Conservation (phyloP, 352 stramenopile species). For the Pythium scleroteichum region DNA sequence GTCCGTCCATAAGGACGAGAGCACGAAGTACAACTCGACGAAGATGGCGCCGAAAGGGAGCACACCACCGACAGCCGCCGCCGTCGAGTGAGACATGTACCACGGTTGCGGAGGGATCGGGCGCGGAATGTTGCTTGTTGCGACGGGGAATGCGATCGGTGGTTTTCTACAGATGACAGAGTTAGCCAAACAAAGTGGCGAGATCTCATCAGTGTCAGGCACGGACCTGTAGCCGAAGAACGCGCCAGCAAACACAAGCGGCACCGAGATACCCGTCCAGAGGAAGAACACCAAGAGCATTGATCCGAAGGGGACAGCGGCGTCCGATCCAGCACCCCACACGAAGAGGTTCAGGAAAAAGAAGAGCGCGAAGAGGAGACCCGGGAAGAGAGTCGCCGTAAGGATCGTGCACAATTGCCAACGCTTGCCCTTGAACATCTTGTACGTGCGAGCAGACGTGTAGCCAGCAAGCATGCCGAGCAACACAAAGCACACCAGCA, state of each 20-base stretch:
- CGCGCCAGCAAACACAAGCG: conserved; percentile 98
- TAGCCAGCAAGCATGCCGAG: conserved; percentile 97
- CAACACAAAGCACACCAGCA: conserved; percentile 97
- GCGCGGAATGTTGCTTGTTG: conserved; percentile 97
- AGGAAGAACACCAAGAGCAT: conserved; percentile 98
- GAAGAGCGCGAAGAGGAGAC: conserved; percentile 96
- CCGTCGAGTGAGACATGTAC: conserved; percentile 96
- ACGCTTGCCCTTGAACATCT: conserved; percentile 99
- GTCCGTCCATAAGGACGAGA: conserved; percentile 98
- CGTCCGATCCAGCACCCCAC: conserved; percentile 91
- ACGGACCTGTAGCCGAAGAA: conserved; percentile 98
- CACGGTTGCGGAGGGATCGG: conserved; percentile 98
- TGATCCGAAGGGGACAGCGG: conserved; percentile 95
- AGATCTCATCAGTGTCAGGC: no score
- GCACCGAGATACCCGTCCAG: conserved; percentile 99
- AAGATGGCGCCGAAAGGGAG: conserved; percentile 99
- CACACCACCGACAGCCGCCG: conserved; percentile 95
- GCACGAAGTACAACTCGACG: conserved; percentile 99
- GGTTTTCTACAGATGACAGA: conserved; percentile 49
- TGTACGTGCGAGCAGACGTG: conserved; percentile 96
- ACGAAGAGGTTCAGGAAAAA: conserved; percentile 98
- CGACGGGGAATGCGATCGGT: conserved; percentile 95
- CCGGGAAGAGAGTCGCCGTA: conserved; percentile 96
- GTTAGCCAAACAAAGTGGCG: background rate
- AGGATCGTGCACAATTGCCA: conserved; percentile 97